Percentiles rank a stretch among this genome's conserved stretches.
Conservation (phyloP, 2,329 filamentous ascomycete genomes). For the Ophiocordyceps sinensis region DNA sequence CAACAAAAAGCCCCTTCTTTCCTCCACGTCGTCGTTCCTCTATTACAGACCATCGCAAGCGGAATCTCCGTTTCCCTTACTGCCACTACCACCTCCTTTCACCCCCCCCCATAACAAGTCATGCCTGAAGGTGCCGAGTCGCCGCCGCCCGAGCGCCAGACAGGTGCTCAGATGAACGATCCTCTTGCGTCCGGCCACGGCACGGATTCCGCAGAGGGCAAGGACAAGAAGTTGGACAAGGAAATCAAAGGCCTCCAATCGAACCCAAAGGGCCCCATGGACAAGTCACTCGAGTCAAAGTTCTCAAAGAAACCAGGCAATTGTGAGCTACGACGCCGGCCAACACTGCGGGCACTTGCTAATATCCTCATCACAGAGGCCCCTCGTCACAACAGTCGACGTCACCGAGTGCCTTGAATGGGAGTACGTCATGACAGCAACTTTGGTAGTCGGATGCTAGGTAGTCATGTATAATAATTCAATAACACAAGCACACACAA, state of each 20-base stretch:
- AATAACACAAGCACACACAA: neutral
- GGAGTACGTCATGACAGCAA: too few relatives aligned
- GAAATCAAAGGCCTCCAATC: conserved; percentile 40
- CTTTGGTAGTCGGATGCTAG: too few relatives aligned
- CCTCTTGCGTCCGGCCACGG: conserved; percentile 43
- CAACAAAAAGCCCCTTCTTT: neutral
- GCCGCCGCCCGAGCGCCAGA: conserved; percentile 56
- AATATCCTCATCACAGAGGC: too few relatives aligned
- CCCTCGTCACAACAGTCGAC: too few relatives aligned
- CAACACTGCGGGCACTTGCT: neutral
- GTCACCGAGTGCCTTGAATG: too few relatives aligned
- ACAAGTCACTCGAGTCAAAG: conserved; percentile 45
- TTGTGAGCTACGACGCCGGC: neutral
- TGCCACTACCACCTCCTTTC: neutral
- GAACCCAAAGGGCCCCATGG: conserved; percentile 53
- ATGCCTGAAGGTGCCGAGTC: conserved; percentile 72
- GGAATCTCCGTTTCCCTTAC: too few relatives aligned
- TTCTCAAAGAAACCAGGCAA: conserved; percentile 33
- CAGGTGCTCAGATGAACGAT: conserved; percentile 47
- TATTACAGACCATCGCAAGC: too few relatives aligned
- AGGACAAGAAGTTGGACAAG: conserved; percentile 35
- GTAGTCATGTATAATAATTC: too few relatives aligned
- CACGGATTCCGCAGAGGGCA: conserved; percentile 38
- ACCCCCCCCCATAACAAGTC: conserved; percentile 11
- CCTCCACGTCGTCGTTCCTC: neutral